Base-by-base conservation (phyloP, 1,284 basidiomycete species). In the Volvariella surrecta region DNA sequence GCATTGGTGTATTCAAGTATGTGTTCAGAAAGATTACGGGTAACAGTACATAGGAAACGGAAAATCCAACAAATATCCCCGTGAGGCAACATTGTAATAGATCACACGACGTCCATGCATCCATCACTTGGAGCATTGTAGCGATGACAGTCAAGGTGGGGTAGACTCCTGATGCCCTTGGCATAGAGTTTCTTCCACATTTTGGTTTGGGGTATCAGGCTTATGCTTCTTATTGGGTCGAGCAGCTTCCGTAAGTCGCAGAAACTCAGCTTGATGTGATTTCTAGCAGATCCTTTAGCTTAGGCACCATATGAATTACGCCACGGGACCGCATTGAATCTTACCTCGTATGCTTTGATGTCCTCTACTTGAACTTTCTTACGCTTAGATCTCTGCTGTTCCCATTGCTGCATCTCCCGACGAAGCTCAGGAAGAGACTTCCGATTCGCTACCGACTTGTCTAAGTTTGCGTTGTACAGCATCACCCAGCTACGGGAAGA, bases 381-480 rank as follows among this genome's bases (percentile, higher is more conserved):
- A 58, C 54, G 42, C 55, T 60, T 9, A 67, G 63, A 16, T 75
- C 73, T 28, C 24, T 28, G 24, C 24, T 28, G 24, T 50, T 85
- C 82, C 76, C 76, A 80, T 50, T 62, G 63, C 49, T 64, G 70
- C 49, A 86, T 54, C 19, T 82, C 80, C 40, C 54, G 56, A 32
- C 67, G 62, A 8, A 86, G 65, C 35, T 74, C 71, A 1, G 57
- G 49, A 35, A 64, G 53, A n/a, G 64, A 63, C 54, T 71, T 74
- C 20, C 80, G 69, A 37, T 70, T 62, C 15, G 52, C 44, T 1
- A 53, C 45, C n/a, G 66, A 64, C 47, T 71, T 72, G 58, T 87
- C 84, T 7, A 83, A 62, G 55, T 86, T 87, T 16, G 82, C 74
- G 48, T 87, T 87, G 53, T 71, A 80, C 32, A 82, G 52, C 54